Evolutionary conservation across 352 stramenopile species (phyloP), one percentile per base, ranked within the genome.

Genomic region (Phytophthora rubi): DNA sequence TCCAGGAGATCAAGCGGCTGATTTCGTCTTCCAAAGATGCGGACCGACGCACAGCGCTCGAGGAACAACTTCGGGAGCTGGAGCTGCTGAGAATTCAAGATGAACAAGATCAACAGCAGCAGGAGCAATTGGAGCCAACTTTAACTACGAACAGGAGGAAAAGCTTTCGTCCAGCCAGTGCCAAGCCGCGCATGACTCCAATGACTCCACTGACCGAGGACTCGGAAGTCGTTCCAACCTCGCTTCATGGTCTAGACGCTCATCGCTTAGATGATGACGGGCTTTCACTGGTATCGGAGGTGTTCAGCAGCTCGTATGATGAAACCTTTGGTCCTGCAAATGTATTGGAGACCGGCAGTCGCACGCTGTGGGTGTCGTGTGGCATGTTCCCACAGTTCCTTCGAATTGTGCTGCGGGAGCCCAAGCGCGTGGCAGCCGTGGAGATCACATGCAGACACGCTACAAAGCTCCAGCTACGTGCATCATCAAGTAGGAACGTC

Each of bases 301-400:
- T 93, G 13, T 77, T 86, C 39, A 90, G 82, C 59, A 86, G 81
- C 37, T 92, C 82, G n/a, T 87, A 82, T 42, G 81, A 93, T 52
- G 80, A 88, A 12, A 54, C 63, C 5, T 86, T 72, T 39, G 62
- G 77, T 1, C 80, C 85, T 3, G 52, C 55, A 12, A 92, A 87
- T 65, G 75, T 93, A 30, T 61, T 92, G 18, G 78, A 68, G 35
- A 83, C 73, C 59, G 81, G 86, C 53, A 79, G 78, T 63, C 71
- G 62, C 30, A 85, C 76, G 7, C 85, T 86, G 56, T 95, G 87
- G 87, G 80, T 95, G 51, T 88, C 81, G 2, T 85, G 74, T 52
- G 86, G 84, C 10, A 82, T 93, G 73, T 93, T 83, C 60, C 88
- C 86, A 12, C 88, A 94, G 61, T 83, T 93, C 33, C 70, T 95